Base-by-base conservation (phyloP, 1,284 basidiomycete species). In the Cryptococcus deneoformans region DNA sequence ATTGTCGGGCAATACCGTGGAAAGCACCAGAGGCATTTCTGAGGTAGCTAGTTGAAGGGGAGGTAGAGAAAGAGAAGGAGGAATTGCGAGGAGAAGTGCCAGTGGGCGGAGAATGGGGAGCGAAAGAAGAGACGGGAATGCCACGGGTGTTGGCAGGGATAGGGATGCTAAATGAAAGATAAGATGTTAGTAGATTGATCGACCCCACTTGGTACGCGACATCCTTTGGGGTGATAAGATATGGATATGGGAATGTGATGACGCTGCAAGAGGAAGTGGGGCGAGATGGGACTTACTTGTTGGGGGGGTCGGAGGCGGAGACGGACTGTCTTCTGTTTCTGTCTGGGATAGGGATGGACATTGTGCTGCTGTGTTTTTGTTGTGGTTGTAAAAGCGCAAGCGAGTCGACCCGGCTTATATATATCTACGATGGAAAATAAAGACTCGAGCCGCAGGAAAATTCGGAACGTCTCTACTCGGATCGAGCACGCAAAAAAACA, bases 111-210 rank as follows among this genome's bases (percentile, higher is more conserved):
- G 73, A 73, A 46, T 60, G 50, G 10, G 65, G 59, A 36, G 63
- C 64, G 55, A 61, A 72, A 7, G 67, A 63, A 20, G 68, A 63
- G 2, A 51, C 46, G n/a, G 69, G 69, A 38, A 77, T 53, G 45
- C 71, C 73, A 9, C 72, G 67, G 40, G 77, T 72, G 69, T 78
- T 77, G 54, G 69, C 57, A 29, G 77, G 77, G 56, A 78, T 78
- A 35, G 77, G 75, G 46, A 78, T 77, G 60, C 77, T 78, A 57
- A 16, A 5, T 51, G 52, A 46, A 36, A 10, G 40, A 35, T 20
- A 20, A 20, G 20, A 20, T 20, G 37, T 47, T 43, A 56, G 37
- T 14, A 48, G n/a, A 20, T 20, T 50, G 7, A 56, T 40, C 44
- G 56, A 35, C 6, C 36, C 46, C 11, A 34, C 14, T 34, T 5